Percentiles rank a stretch among this genome's conserved stretches.
Evolutionary conservation across 2,329 filamentous ascomycete genomes (phyloP).

Genomic region (Coniochaeta pulveracea): DNA sequence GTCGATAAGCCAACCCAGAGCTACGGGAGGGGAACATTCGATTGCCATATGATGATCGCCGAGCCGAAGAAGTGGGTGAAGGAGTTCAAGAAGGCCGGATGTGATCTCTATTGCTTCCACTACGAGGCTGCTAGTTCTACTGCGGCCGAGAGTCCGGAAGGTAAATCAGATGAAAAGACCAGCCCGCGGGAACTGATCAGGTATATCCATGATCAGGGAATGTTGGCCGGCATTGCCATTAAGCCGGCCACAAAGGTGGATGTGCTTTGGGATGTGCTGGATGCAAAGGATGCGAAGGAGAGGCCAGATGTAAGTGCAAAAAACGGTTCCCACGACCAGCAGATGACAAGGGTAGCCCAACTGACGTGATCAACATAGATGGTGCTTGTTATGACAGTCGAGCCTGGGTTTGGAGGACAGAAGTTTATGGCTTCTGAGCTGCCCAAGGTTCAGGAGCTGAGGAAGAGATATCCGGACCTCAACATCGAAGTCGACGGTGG

Average conservation of each 20-base stretch:
- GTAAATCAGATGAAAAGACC: conserved; percentile 58
- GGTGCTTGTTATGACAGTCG: conserved; percentile 96
- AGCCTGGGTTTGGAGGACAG: conserved; percentile 94
- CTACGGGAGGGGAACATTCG: conserved; percentile 81
- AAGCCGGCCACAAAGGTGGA: conserved; percentile 88
- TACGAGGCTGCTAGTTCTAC: conserved; percentile 92
- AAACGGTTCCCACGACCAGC: neutral
- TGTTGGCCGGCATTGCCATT: conserved; percentile 89
- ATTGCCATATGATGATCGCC: conserved; percentile 99
- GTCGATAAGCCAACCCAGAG: conserved; percentile 62
- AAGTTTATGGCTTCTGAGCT: conserved; percentile 97
- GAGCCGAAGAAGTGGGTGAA: conserved; percentile 99
- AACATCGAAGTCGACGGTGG: conserved; percentile 96
- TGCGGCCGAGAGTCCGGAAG: conserved; percentile 69
- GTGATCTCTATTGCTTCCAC: conserved; percentile 99
- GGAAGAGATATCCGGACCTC: conserved; percentile 75
- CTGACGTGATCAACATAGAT: conserved; percentile 46
- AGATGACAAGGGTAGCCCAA: neutral
- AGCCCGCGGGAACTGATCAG: conserved; percentile 75
- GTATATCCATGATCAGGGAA: conserved; percentile 79
- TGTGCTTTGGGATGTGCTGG: conserved; percentile 84
- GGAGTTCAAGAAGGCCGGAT: conserved; percentile 86
- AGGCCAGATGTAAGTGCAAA: conserved; percentile 69
- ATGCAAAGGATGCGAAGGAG: conserved; percentile 60
- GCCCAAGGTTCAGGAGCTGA: conserved; percentile 80